phyloP scores from a whole-genome alignment of 179 eudicot genomes.

The Spergularia azorica region DNA sequence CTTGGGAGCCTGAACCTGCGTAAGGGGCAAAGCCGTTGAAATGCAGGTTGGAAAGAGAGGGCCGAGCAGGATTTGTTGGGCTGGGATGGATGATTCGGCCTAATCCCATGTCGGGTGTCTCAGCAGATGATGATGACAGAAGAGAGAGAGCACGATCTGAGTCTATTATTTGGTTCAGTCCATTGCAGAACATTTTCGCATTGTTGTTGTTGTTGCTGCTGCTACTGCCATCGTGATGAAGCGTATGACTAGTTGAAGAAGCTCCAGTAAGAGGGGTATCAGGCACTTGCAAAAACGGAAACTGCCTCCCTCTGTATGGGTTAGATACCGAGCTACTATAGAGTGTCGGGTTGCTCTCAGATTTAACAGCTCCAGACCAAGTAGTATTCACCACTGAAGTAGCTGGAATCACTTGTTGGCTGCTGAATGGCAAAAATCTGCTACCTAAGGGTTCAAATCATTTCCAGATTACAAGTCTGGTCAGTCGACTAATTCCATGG shows the following conservation, averaged over 20 bases:
- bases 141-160: constrained; percentile 98
- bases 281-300: constrained; percentile 47
- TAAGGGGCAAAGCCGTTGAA: constrained; percentile 38
- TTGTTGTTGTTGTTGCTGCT: constrained; percentile 19
- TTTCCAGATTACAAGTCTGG: background rate
- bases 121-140: constrained; percentile 86
- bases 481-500: background rate
- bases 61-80: constrained; percentile 35
- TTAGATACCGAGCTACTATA: constrained; percentile 38
- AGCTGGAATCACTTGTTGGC: constrained; percentile 41
- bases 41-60: constrained; percentile 32
- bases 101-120: constrained; percentile 46
- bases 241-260: constrained; percentile 40
- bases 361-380: constrained; percentile 51
- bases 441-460: constrained; percentile 34
- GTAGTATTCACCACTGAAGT: constrained; percentile 44
- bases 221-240: constrained; percentile 35
- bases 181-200: constrained; percentile 35
- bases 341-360: constrained; percentile 38
- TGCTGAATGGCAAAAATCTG: constrained; percentile 54
- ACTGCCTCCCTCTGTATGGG: constrained; percentile 44
- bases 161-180: constrained; percentile 40
- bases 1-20: constrained; percentile 26
- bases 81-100: constrained; percentile 46
- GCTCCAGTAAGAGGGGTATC: constrained; percentile 34